Conservation (phyloP, 2,329 filamentous ascomycete species). For the Colletotrichum falcatum region DNA sequence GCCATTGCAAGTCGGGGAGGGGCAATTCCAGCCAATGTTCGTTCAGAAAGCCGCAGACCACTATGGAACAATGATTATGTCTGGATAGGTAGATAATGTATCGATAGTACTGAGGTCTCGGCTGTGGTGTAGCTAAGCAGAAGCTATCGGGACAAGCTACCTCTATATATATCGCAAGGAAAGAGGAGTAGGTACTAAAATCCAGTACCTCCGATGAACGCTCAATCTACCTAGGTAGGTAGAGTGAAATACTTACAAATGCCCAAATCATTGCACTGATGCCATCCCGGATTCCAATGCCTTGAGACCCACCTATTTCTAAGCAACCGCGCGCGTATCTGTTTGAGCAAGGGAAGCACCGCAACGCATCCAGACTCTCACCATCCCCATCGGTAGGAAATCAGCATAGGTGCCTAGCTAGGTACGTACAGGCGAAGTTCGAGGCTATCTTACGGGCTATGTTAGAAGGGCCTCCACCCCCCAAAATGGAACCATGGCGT, state of each 20-base stretch:
- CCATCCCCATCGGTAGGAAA: background rate
- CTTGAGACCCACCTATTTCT: constrained; percentile 14
- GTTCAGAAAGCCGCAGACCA: no score
- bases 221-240: background rate
- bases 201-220: background rate
- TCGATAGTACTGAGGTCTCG: background rate
- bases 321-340: constrained; percentile 35
- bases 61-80: background rate
- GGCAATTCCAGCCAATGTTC: no score
- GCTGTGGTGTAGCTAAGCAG: background rate
- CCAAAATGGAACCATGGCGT: background rate
- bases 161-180: no score
- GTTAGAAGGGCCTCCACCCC: background rate
- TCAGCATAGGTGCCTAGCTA: background rate
- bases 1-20: constrained; percentile 14
- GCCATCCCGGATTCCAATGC: background rate
- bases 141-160: background rate
- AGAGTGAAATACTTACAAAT: background rate
- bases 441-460: background rate
- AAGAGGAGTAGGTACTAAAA: background rate
- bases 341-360: background rate
- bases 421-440: background rate
- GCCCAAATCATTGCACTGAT: background rate
- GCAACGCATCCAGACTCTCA: background rate
- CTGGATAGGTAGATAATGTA: background rate